These are phyloP conservation scores for Ceratobasidium papillatum DNA, from an alignment of 1,284 basidiomycete species.

Conservation along the genomic window DNA sequence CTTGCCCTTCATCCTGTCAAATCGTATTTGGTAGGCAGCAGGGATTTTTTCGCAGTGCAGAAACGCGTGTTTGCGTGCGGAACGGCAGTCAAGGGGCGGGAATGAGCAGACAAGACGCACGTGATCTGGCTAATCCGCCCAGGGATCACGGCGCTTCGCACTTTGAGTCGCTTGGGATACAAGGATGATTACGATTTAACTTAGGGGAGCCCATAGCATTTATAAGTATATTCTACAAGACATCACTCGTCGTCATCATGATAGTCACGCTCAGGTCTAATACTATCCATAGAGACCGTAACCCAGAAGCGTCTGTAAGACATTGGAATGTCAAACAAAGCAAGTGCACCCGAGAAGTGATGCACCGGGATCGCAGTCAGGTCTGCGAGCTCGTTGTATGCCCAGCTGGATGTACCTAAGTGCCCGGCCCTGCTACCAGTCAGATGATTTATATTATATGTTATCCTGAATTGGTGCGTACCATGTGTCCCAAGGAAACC, in stretches of 20 bases:
- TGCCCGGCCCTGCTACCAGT: not conserved
- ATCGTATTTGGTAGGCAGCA: too few species aligned
- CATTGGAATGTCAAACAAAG: conserved; percentile 9
- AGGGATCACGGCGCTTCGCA: too few species aligned
- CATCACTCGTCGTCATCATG: not conserved
- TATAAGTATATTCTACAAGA: not conserved
- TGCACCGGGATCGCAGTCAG: not conserved
- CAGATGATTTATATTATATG: not conserved
- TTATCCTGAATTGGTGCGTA: not conserved
- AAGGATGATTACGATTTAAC: too few species aligned
- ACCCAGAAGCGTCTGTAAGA: conserved; percentile 12
- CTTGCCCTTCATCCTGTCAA: too few species aligned
- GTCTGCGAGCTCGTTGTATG: not conserved
- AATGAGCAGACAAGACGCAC: too few species aligned
- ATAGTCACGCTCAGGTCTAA: not conserved
- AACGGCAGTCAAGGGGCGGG: too few species aligned
- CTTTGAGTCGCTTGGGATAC: too few species aligned
- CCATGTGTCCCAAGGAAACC: conserved; percentile 26
- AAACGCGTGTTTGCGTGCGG: too few species aligned
- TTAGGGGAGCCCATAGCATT: too few species aligned
- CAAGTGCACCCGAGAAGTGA: conserved; percentile 1
- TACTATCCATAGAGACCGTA: not conserved
- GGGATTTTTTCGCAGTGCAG: too few species aligned
- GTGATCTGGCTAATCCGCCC: too few species aligned
- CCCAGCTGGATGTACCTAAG: conserved; percentile 9